Conservation (phyloP, 306 rosid genomes). For the Vachellia collinsii region DNA sequence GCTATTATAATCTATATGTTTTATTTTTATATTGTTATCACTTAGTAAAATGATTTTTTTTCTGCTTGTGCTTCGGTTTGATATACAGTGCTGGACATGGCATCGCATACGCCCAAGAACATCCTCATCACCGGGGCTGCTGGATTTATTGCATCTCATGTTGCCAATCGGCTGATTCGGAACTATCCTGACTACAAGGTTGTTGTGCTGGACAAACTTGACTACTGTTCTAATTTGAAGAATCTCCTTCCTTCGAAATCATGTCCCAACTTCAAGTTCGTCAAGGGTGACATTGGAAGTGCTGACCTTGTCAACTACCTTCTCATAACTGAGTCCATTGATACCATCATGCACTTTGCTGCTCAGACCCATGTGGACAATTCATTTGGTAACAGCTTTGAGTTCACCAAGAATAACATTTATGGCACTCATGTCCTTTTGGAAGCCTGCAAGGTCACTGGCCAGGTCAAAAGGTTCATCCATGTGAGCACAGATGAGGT, state of each 20-base stretch:
- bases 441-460: conserved; percentile 72
- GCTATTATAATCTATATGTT: neutral
- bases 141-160: conserved; percentile 72
- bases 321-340: conserved; percentile 61
- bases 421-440: conserved; percentile 64
- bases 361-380: conserved; percentile 73
- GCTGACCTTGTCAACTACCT: conserved; percentile 69
- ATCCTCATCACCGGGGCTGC: conserved; percentile 72
- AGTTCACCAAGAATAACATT: conserved; percentile 70
- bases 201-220: conserved; percentile 69
- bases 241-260: conserved; percentile 59
- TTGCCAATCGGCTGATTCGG: conserved; percentile 57
- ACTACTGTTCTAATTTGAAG: conserved; percentile 67
- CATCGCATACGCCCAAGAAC: conserved; percentile 59
- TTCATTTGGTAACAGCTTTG: conserved; percentile 67
- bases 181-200: conserved; percentile 64
- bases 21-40: neutral
- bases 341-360: conserved; percentile 73
- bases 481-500: conserved; percentile 72
- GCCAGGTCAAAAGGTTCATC: conserved; percentile 61
- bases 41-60: neutral
- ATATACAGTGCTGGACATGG: conserved; percentile 40
- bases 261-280: conserved; percentile 64
- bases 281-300: conserved; percentile 67
- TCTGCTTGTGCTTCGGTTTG: conserved; percentile 15